These are phyloP conservation scores for Rhododendron ferrugineum DNA, from an alignment of 148 eudicot genomes.

Conservation along the genomic window DNA sequence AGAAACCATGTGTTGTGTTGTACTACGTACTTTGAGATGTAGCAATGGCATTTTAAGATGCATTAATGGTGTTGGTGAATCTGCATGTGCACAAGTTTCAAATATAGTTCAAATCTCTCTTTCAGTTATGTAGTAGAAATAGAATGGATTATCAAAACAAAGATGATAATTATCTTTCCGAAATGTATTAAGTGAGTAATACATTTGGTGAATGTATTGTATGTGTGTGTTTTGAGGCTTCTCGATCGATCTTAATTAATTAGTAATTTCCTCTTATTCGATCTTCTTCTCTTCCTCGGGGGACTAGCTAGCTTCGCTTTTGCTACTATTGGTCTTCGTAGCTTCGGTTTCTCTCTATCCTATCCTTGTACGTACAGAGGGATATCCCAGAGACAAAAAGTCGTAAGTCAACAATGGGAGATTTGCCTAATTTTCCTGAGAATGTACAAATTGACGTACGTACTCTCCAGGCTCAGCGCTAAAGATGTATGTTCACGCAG, in stretches of 20 bases:
- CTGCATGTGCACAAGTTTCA: background rate
- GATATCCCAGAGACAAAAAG: too few relatives aligned
- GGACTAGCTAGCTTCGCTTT: too few relatives aligned
- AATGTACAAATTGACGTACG: too few relatives aligned
- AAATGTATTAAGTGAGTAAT: background rate
- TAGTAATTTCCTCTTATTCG: too few relatives aligned
- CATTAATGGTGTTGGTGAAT: background rate
- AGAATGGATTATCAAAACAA: too few relatives aligned
- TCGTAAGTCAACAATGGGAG: too few relatives aligned
- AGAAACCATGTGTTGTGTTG: background rate
- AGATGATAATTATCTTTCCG: background rate
- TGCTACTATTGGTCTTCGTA: too few relatives aligned
- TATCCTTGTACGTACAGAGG: too few relatives aligned
- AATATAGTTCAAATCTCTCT: background rate
- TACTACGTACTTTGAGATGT: background rate
- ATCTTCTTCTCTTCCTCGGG: too few relatives aligned
- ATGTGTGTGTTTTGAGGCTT: background rate
- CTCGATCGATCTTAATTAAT: too few relatives aligned
- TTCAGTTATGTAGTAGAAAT: background rate
- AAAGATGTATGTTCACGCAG: background rate
- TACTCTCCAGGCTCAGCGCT: background rate
- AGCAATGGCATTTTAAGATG: background rate
- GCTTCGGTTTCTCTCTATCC: too few relatives aligned
- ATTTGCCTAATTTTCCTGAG: too few relatives aligned
- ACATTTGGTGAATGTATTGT: background rate